phyloP scores from a whole-genome alignment of 164 flowering plant genomes.

The Sextonia rubra region DNA sequence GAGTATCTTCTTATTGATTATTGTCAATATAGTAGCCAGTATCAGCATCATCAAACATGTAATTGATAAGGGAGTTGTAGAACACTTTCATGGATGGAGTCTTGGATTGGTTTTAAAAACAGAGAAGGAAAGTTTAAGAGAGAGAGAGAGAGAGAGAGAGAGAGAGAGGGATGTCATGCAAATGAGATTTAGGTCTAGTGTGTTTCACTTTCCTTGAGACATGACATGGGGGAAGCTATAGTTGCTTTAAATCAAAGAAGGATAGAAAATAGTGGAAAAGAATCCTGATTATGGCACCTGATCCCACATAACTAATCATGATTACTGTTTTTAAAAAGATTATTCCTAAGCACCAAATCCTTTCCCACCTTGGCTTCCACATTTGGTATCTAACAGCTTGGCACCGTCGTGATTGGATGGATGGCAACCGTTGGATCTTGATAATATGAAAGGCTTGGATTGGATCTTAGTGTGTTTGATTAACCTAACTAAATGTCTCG shows the following conservation, averaged over 20 bases:
- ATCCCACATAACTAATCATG: slow-evolving; percentile 10
- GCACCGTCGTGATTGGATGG: too few species aligned
- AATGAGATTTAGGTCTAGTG: not conserved
- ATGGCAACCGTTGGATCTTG: too few species aligned
- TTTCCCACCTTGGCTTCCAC: slow-evolving; percentile 1
- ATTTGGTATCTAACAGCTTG: too few species aligned
- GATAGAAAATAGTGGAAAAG: not conserved
- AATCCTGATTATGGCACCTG: slow-evolving; percentile 12
- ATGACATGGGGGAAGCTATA: not conserved
- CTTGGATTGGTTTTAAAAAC: not conserved
- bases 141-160: not conserved
- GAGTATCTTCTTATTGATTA: not conserved
- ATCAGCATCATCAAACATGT: not conserved
- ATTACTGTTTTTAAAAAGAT: slow-evolving; percentile 4
- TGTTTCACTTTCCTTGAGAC: not conserved
- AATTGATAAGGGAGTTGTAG: not conserved
- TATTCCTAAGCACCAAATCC: slow-evolving; percentile 2
- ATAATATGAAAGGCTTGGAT: not conserved
- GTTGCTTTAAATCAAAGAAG: not conserved
- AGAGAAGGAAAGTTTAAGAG: not conserved
- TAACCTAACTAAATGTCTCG: not conserved
- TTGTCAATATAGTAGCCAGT: not conserved
- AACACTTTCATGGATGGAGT: not conserved
- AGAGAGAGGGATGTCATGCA: not conserved
- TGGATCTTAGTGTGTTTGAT: not conserved